Base-by-base conservation (phyloP, 495 filamentous ascomycete genomes). In the Thermothielavioides terrestris region DNA sequence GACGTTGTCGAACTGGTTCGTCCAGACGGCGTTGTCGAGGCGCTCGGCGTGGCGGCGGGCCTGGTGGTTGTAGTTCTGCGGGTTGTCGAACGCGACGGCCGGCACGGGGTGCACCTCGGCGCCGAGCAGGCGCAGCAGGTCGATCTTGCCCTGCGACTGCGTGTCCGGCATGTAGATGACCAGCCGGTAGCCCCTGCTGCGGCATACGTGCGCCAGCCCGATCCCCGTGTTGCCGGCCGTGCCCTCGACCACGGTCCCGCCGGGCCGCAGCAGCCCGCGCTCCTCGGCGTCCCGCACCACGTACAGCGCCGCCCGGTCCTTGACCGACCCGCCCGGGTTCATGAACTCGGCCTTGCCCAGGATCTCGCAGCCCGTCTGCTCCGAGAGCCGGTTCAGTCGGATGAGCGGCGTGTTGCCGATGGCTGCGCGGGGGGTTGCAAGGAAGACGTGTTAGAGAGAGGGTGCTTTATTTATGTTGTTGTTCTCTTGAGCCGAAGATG, bases 91-190 rank as follows among this genome's bases (percentile, higher is more conserved):
- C n/a, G 92, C 81, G 6, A 96, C 92, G 2, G 90, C 92, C 8
- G 92, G 92, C 2, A 98, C 92, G n/a, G 92, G 92, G 67, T 90
- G 89, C 11, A 98, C 92, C 62, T 96, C 89, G n/a, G 92, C 92
- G 49, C 92, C 92, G 15, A 98, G 77, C 47, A 98, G 67, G 7
- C 92, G 78, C 35, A 98, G 73, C 50, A 98, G 75, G 67, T 98
- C 94, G 62, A 98, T 84, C 74, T 98, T 98, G 58, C 91, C 92
- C 66, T 94, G 92, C 35, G 89, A 94, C 69, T 98, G 92, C 34
- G 92, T 97, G 74, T 98, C 83, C 58, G 92, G 92, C 92, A 98
- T 98, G 77, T 97, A 98, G 62, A 98, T 98, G 46, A 96, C 89
- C 18, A 94, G 80, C 62, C 84, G 80, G 77, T 98, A 97, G 22